phyloP scores from a whole-genome alignment of 2,329 filamentous ascomycete species.

The Chaetomium sp. region DNA sequence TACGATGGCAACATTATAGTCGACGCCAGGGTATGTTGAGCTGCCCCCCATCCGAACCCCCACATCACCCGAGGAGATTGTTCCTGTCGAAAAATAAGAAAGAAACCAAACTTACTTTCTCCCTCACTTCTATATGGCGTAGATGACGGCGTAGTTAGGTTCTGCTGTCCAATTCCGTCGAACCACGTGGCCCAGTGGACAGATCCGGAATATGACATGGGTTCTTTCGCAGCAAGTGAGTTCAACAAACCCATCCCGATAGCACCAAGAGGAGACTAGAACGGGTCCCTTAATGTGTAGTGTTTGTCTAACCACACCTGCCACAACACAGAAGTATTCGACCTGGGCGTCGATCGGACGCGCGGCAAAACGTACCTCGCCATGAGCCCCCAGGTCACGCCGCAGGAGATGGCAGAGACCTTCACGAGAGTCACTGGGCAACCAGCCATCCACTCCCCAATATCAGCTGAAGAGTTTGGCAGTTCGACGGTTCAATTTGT shows the following conservation, averaged over 20 bases:
- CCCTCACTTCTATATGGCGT: not conserved
- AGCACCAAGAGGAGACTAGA: not conserved
- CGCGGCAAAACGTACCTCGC: slow-evolving; percentile 3
- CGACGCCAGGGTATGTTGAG: slow-evolving; percentile 1
- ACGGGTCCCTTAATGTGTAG: not conserved
- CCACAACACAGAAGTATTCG: slow-evolving; percentile 1
- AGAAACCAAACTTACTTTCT: not conserved
- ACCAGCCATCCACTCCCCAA: slow-evolving; percentile 1
- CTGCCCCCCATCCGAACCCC: not conserved
- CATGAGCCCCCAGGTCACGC: not conserved
- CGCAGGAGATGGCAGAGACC: slow-evolving; percentile 2
- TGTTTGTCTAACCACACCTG: not conserved
- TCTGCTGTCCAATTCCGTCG: slow-evolving; percentile 2
- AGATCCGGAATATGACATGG: slow-evolving; percentile 6
- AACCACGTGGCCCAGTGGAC: not conserved
- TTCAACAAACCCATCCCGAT: not conserved
- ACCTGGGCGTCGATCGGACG: slow-evolving; percentile 1
- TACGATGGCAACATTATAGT: slow-evolving; percentile 1
- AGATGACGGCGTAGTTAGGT: slow-evolving; percentile 1
- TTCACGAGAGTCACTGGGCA: slow-evolving; percentile 9
- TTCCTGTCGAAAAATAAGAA: not conserved
- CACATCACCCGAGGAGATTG: not conserved
- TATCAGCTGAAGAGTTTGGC: slow-evolving; percentile 1
- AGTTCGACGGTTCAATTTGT: not conserved
- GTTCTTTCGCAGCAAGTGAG: slow-evolving; percentile 2